These are phyloP conservation scores for Brassica incana DNA, from an alignment of 345 rosid genomes.

Conservation along the genomic window DNA sequence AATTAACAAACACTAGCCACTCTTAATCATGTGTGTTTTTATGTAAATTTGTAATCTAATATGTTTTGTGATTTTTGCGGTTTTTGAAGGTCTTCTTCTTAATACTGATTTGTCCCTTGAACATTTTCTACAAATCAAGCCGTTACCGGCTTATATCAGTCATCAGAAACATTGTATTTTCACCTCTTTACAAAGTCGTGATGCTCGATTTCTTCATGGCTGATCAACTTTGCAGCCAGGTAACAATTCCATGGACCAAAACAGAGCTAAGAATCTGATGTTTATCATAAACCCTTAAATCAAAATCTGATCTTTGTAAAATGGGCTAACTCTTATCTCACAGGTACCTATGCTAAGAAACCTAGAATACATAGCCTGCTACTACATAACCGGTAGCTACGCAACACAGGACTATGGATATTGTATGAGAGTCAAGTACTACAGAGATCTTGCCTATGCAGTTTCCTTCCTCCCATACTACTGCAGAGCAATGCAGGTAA, in stretches of 20 bases:
- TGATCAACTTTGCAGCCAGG: slow-evolving; percentile 98
- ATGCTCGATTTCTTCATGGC: slow-evolving; percentile 99
- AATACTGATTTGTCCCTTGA: slow-evolving; percentile 71
- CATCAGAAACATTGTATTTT: slow-evolving; percentile 69
- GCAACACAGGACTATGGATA: slow-evolving; percentile 82
- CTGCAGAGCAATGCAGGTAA: slow-evolving; percentile 99
- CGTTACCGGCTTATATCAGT: slow-evolving; percentile 68
- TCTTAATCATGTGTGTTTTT: slow-evolving; percentile 7
- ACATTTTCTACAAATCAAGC: slow-evolving; percentile 70
- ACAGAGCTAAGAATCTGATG: not conserved
- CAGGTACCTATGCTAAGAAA: slow-evolving; percentile 82
- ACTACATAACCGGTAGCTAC: slow-evolving; percentile 87
- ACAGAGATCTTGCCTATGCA: slow-evolving; percentile 85
- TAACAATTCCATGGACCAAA: slow-evolving; percentile 21
- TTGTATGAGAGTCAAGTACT: slow-evolving; percentile 73
- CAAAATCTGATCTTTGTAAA: slow-evolving; percentile 7
- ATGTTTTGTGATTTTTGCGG: slow-evolving; percentile 4
- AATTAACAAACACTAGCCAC: slow-evolving; percentile 26
- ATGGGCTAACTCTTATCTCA: not conserved
- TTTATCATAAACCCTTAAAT: not conserved
- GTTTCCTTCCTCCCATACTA: slow-evolving; percentile 96
- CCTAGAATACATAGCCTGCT: slow-evolving; percentile 85
- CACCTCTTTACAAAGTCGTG: slow-evolving; percentile 94
- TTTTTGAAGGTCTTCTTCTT: slow-evolving; percentile 54
- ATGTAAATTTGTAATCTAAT: not conserved